Conservation (phyloP, 768 basidiomycete species). For the Boletus tomentosulus region DNA sequence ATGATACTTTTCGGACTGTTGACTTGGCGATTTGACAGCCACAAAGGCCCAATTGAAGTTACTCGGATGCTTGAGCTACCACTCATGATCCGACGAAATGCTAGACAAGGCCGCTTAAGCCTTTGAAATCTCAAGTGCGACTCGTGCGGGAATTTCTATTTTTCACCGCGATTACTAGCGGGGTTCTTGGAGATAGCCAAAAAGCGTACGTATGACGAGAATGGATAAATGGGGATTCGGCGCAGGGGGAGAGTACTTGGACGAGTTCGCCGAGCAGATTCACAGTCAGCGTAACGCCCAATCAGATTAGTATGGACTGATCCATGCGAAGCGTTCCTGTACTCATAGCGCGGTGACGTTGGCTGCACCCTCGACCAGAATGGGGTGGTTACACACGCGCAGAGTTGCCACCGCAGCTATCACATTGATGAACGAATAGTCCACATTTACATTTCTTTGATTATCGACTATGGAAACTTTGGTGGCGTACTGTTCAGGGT, state of each 20-base stretch:
- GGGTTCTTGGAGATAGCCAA: slow-evolving; percentile 21
- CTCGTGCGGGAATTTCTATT: slow-evolving; percentile 21
- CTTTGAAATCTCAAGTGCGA: slow-evolving; percentile 25
- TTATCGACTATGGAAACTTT: slow-evolving; percentile 6
- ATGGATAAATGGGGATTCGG: slow-evolving; percentile 25
- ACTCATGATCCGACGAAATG: slow-evolving; percentile 25
- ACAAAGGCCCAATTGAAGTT: slow-evolving; percentile 5
- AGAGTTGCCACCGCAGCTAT: slow-evolving; percentile 23
- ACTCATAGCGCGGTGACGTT: slow-evolving; percentile 21
- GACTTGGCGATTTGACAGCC: slow-evolving; percentile 24
- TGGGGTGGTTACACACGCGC: neutral
- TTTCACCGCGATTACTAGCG: slow-evolving; percentile 10
- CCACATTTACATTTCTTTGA: slow-evolving; percentile 8
- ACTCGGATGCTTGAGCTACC: slow-evolving; percentile 8
- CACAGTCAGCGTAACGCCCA: slow-evolving; percentile 14
- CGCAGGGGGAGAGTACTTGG: slow-evolving; percentile 5
- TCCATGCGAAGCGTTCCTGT: slow-evolving; percentile 27
- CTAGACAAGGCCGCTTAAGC: slow-evolving; percentile 13
- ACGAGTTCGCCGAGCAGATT: slow-evolving; percentile 23
- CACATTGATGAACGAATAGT: slow-evolving; percentile 13
- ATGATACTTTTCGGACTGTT: slow-evolving; percentile 14
- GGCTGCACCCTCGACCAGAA: slow-evolving; percentile 11
- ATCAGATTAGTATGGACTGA: slow-evolving; percentile 17
- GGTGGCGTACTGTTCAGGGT: slow-evolving; percentile 23
- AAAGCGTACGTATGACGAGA: slow-evolving; percentile 19